Evolutionary conservation across 257 asterid species (phyloP), one percentile per base, ranked within the genome.

Genomic region (Gentiana dahurica): DNA sequence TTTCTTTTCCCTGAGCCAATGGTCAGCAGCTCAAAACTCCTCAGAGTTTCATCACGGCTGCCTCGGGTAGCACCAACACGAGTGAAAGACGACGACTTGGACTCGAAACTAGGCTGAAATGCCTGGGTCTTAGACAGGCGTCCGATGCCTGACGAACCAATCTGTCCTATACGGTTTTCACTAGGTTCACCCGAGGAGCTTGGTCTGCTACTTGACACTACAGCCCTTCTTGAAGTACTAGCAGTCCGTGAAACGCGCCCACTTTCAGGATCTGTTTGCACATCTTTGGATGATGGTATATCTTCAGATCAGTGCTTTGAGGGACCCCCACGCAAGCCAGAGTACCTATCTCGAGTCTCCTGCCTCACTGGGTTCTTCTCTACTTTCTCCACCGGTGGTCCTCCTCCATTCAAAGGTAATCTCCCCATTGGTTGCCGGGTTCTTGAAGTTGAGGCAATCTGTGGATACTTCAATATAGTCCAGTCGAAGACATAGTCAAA

Each of bases 401-500:
- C 24, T 15, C 95, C 93, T 3, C 77, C 77, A 55, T 72, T 71
- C 65, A 73, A 52, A 60, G 89, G 81, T 65, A 76, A 70, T 76
- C 77, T 85, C 39, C 81, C 93, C 6, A 52, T 59, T 46, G 85
- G 87, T 79, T 80, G 86, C 57, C 80, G 78, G 39, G 77, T 56
- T 79, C 86, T 77, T 59, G 90, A 82, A 73, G 85, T 79, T 60
- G 96, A 88, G 55, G 93, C 82, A 41, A 73, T 71, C 75, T 85
- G 94, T 33, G 96, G 96, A 62, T 82, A 78, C 78, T 87, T 87
- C 76, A 87, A 63, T 55, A 78, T 69, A 44, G 96, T 91, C 98
- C 98, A 91, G 80, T 87, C 98, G 65, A 87, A 90, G 60, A 87
- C 89, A 65, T 75, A 82, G 74, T 87, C 96, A 69, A 81, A 82